Evolutionary conservation across 1,139 yeast species (phyloP).

Genomic region (Yamadazyma pseudoaaseri): DNA sequence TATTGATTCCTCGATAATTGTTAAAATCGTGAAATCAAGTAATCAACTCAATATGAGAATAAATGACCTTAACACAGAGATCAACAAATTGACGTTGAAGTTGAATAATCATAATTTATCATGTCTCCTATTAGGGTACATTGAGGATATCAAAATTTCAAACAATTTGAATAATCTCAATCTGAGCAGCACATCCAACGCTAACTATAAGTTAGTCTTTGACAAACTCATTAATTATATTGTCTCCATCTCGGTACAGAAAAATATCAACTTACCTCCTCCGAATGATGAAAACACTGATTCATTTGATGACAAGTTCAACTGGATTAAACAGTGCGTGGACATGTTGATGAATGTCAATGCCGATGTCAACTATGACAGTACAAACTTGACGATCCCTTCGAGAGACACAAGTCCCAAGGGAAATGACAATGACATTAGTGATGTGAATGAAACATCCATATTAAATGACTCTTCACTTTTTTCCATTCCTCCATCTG

Average conservation of each 20-base stretch:
- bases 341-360: constrained; percentile 29
- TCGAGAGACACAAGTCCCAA: constrained; percentile 15
- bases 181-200: constrained; percentile 6
- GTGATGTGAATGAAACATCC: constrained; percentile 14
- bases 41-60: constrained; percentile 34
- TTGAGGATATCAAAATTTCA: constrained; percentile 40
- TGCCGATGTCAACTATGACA: constrained; percentile 10
- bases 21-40: constrained; percentile 35
- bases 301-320: constrained; percentile 30
- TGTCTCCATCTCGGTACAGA: constrained; percentile 54
- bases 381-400: constrained; percentile 15
- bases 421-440: constrained; percentile 11
- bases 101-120: constrained; percentile 43
- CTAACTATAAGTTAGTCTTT: constrained; percentile 17
- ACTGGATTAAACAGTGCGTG: constrained; percentile 58
- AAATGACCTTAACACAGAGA: constrained; percentile 26
- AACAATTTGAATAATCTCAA: constrained; percentile 6
- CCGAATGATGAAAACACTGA: constrained; percentile 23
- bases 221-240: constrained; percentile 54
- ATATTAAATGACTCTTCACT: constrained; percentile 26
- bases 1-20: constrained; percentile 26
- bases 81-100: constrained; percentile 26
- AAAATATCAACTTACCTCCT: constrained; percentile 45
- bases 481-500: constrained; percentile 24
- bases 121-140: constrained; percentile 45